Percentiles rank a stretch among this genome's conserved stretches.
phyloP scores from a whole-genome alignment of 225 moss, liverwort and hornwort genomes.

The Rhytidiadelphus loreus region DNA sequence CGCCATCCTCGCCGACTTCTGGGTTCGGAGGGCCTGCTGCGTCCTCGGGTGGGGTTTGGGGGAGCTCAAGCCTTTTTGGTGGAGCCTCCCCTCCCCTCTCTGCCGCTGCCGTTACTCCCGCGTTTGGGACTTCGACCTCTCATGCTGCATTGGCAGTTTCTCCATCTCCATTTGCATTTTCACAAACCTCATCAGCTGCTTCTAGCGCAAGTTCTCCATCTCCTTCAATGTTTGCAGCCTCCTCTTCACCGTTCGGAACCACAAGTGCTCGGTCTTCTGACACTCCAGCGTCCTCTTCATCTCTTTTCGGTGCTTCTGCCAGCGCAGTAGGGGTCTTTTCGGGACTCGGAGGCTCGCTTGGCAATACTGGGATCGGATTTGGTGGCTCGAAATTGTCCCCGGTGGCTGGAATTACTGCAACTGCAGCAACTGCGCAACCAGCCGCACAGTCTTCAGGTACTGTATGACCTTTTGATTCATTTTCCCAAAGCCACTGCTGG shows the following conservation, averaged over 20 bases:
- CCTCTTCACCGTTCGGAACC: conserved; percentile 26
- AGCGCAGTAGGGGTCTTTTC: conserved; percentile 2
- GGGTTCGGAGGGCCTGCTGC: conserved; percentile 18
- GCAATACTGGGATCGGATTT: conserved; percentile 22
- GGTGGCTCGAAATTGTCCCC: conserved; percentile 9
- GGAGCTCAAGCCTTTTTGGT: conserved; percentile 17
- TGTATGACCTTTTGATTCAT: not conserved
- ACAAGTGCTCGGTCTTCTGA: not conserved
- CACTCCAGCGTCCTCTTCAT: not conserved
- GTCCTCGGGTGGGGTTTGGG: conserved; percentile 2
- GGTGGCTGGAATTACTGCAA: not conserved
- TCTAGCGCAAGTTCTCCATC: conserved; percentile 11
- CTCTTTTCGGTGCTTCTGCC: conserved; percentile 20
- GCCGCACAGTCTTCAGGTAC: conserved; percentile 12
- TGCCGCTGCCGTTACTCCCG: conserved; percentile 3
- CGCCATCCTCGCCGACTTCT: conserved; percentile 12
- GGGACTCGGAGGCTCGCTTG: conserved; percentile 17
- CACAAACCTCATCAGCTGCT: conserved; percentile 13
- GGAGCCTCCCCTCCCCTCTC: conserved; percentile 6
- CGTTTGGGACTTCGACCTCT: conserved; percentile 8
- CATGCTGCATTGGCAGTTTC: conserved; percentile 3
- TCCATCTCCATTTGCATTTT: conserved; percentile 18
- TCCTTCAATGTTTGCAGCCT: conserved; percentile 37
- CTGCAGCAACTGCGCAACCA: not conserved
- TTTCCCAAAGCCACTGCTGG: not conserved